phyloP scores from a whole-genome alignment of 1,284 basidiomycete genomes.

The Ceratobasidium theobromae region DNA sequence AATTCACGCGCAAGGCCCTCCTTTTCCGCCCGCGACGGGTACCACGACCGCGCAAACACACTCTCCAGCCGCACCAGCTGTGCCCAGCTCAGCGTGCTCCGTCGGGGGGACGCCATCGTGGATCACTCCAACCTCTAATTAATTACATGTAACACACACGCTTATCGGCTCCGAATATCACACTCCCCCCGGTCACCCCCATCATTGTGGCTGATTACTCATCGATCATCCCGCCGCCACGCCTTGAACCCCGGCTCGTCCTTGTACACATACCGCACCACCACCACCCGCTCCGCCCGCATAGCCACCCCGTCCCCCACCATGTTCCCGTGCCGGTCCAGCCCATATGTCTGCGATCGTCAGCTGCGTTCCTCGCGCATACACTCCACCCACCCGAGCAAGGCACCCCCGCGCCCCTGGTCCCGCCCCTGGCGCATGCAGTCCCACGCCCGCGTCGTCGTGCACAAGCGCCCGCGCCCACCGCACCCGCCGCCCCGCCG shows the following conservation, averaged over 20 bases:
- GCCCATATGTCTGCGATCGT: neutral
- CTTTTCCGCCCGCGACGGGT: constrained; percentile 13
- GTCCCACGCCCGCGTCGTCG: no score
- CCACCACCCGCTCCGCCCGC: neutral
- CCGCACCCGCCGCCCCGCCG: constrained; percentile 4
- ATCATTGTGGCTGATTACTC: neutral
- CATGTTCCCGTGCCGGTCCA: constrained; percentile 21
- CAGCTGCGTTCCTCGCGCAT: neutral
- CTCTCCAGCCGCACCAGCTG: constrained; percentile 11
- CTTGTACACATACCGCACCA: constrained; percentile 15
- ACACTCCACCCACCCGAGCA: neutral
- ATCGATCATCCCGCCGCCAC: neutral
- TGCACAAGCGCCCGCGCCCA: constrained; percentile 9
- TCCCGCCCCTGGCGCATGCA: neutral
- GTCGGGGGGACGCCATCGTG: no score
- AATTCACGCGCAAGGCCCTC: constrained; percentile 20
- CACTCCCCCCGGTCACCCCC: neutral
- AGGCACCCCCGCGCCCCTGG: constrained; percentile 14
- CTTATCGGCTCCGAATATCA: constrained; percentile 13
- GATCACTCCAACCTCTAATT: neutral
- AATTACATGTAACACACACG: no score
- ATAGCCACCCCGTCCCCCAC: neutral
- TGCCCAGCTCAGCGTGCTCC: neutral
- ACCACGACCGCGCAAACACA: neutral
- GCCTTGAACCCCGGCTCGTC: constrained; percentile 1